phyloP scores from a whole-genome alignment of 192 early-diverging fungal genomes.

The Gryganskiella cystojenkinii region DNA sequence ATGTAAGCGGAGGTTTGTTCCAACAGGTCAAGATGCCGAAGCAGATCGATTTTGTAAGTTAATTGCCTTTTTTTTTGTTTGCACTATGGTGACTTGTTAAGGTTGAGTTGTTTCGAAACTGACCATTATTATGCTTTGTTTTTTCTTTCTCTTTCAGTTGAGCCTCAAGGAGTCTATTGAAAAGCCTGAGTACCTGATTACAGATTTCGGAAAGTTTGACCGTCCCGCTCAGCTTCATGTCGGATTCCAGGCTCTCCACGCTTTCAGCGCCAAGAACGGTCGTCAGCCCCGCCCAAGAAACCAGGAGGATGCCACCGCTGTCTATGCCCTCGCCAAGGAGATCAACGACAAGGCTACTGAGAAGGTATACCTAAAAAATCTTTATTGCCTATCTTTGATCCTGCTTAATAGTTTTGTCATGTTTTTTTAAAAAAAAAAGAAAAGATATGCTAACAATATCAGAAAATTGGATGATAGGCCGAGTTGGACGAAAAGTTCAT shows the following conservation, averaged over 20 bases:
- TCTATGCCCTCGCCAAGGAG: constrained; percentile 76
- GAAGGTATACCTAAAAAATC: constrained; percentile 49
- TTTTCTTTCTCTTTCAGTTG: constrained; percentile 49
- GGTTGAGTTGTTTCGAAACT: not conserved
- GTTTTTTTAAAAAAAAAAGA: too few relatives aligned
- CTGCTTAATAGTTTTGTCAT: not conserved
- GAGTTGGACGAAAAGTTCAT: constrained; percentile 90
- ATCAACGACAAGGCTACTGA: constrained; percentile 76
- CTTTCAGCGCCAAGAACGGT: constrained; percentile 74
- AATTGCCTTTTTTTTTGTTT: not conserved
- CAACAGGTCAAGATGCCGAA: constrained; percentile 96
- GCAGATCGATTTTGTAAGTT: constrained; percentile 81
- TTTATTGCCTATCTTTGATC: not conserved
- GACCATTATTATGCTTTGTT: not conserved
- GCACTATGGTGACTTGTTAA: not conserved
- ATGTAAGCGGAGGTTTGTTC: constrained; percentile 90
- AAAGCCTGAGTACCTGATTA: constrained; percentile 85
- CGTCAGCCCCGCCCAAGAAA: constrained; percentile 88
- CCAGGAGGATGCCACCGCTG: constrained; percentile 85
- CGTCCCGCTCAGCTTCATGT: constrained; percentile 92
- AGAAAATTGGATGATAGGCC: constrained; percentile 48
- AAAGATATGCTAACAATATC: not conserved
- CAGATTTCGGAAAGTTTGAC: constrained; percentile 99
- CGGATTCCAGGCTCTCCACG: constrained; percentile 95
- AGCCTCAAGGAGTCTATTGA: constrained; percentile 80